Percentiles rank a stretch among this genome's conserved stretches.
Evolutionary conservation across 768 basidiomycete genomes (phyloP).

Genomic region (Lyophyllum shimeji): DNA sequence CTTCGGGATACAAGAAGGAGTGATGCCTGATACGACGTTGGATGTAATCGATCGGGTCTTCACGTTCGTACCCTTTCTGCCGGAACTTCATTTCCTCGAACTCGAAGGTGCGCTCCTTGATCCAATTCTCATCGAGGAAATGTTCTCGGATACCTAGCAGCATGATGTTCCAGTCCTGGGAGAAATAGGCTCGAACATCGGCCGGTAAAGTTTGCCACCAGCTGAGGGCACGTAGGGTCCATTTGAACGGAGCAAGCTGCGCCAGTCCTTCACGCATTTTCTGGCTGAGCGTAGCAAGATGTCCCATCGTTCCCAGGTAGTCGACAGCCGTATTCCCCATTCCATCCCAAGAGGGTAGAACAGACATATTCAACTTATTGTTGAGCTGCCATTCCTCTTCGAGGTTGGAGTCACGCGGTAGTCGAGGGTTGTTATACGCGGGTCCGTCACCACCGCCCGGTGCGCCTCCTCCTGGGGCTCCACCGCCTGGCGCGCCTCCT

Average conservation of each 20-base stretch:
- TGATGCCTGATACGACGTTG: neutral
- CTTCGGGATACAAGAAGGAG: neutral
- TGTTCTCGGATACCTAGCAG: conserved; percentile 7
- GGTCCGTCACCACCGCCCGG: neutral
- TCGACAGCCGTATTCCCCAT: neutral
- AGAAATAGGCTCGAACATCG: neutral
- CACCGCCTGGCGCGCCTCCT: neutral
- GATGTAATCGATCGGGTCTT: neutral
- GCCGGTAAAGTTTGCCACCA: neutral
- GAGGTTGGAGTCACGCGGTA: neutral
- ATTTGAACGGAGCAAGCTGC: neutral
- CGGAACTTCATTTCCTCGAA: conserved; percentile 18
- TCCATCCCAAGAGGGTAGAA: neutral
- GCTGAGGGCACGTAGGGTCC: neutral
- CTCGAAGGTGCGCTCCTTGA: conserved; percentile 4
- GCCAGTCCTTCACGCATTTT: neutral
- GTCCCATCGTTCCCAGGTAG: neutral
- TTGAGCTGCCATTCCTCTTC: neutral
- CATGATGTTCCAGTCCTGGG: conserved; percentile 8
- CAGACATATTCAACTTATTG: neutral
- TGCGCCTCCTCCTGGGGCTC: neutral
- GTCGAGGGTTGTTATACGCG: neutral
- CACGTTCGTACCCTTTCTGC: neutral
- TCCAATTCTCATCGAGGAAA: conserved; percentile 12
- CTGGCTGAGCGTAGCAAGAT: neutral